Evolutionary conservation across 2,329 filamentous ascomycete genomes (phyloP).

Genomic region (Ambrosiella xylebori): DNA sequence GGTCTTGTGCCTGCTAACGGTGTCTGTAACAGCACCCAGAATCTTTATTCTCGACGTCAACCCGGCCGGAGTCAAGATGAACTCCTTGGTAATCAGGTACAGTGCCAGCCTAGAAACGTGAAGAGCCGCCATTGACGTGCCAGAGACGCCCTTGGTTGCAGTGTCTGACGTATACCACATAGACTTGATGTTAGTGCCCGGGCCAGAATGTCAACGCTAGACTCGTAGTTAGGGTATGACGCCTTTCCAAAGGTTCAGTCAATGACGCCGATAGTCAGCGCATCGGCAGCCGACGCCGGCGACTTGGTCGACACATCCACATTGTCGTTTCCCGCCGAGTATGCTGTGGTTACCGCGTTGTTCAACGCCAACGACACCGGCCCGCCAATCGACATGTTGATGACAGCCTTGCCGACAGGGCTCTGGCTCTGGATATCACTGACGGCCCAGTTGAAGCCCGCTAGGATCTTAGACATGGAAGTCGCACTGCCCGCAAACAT

Average conservation of each 20-base stretch:
- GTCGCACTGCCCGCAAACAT: slow-evolving; percentile 21
- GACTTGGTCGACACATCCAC: slow-evolving; percentile 12
- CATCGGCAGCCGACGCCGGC: slow-evolving; percentile 15
- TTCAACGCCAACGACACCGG: slow-evolving; percentile 29
- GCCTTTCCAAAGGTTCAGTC: slow-evolving; percentile 18
- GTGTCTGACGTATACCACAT: slow-evolving; percentile 19
- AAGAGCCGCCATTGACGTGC: slow-evolving; percentile 11
- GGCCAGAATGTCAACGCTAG: slow-evolving; percentile 27
- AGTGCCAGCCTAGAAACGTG: slow-evolving; percentile 10
- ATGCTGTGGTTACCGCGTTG: slow-evolving; percentile 29
- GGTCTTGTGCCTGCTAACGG: neutral
- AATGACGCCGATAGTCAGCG: slow-evolving; percentile 17
- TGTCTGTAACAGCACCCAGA: neutral
- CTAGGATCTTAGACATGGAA: slow-evolving; percentile 19
- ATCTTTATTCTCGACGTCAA: neutral
- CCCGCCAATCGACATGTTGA: slow-evolving; percentile 32
- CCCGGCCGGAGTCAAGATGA: neutral
- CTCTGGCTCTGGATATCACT: slow-evolving; percentile 18
- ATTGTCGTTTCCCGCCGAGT: slow-evolving; percentile 17
- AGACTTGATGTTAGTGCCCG: slow-evolving; percentile 22
- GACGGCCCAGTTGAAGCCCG: slow-evolving; percentile 22
- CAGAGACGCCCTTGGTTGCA: neutral
- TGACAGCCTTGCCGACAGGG: slow-evolving; percentile 20
- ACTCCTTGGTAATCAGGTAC: slow-evolving; percentile 4
- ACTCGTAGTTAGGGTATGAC: slow-evolving; percentile 29